Conservation (phyloP, 305 asterid species). For the Fraxinus greggii region DNA sequence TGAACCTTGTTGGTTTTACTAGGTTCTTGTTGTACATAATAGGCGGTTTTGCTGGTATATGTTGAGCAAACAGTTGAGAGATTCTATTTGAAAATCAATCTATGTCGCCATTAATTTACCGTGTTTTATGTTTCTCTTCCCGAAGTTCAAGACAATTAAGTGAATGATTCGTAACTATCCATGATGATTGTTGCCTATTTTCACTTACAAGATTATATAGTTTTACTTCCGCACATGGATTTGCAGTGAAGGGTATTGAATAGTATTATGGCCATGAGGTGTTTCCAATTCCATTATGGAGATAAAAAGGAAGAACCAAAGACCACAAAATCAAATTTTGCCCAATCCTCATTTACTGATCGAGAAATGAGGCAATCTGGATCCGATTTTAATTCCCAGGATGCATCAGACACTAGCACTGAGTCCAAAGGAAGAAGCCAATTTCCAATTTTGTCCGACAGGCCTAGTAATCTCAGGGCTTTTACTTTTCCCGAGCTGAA, state of each 20-base stretch:
- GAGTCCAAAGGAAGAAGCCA: constrained; percentile 74
- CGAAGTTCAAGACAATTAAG: background rate
- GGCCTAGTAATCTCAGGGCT: constrained; percentile 60
- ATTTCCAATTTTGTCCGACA: constrained; percentile 54
- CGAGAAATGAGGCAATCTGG: constrained; percentile 56
- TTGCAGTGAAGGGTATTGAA: background rate
- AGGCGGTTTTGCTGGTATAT: background rate
- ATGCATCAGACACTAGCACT: constrained; percentile 62
- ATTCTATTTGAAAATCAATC: background rate
- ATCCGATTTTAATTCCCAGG: constrained; percentile 64
- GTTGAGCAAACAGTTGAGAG: background rate
- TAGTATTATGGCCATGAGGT: constrained; percentile 53
- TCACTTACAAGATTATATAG: background rate
- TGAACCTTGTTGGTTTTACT: background rate
- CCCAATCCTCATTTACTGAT: constrained; percentile 49
- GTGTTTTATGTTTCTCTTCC: background rate
- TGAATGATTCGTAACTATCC: background rate
- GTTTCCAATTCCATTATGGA: constrained; percentile 59
- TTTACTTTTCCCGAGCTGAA: constrained; percentile 77
- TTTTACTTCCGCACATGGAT: background rate
- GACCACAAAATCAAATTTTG: constrained; percentile 47
- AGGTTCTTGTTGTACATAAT: background rate
- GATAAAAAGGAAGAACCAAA: constrained; percentile 65
- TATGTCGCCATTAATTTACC: background rate
- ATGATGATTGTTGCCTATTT: background rate